Percentiles rank a stretch among this genome's conserved stretches.
phyloP scores from a whole-genome alignment of 352 stramenopile species.

The Globisporangium nunn region DNA sequence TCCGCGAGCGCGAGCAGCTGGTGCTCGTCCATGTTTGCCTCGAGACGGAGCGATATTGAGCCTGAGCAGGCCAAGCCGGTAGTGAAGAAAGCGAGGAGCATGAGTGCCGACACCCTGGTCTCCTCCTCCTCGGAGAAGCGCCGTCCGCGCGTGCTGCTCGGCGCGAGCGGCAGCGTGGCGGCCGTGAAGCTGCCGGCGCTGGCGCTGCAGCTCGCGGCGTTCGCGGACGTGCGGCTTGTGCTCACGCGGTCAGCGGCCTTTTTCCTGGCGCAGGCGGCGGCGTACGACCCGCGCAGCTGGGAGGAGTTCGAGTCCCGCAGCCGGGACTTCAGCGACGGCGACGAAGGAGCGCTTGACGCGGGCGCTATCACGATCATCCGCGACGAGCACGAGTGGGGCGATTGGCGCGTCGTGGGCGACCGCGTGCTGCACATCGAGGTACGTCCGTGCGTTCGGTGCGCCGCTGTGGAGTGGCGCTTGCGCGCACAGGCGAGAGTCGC shows the following conservation, averaged over 20 bases:
- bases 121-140: background rate
- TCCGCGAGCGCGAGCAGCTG: conserved; percentile 18
- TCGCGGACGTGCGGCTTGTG: conserved; percentile 62
- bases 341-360: background rate
- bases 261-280: conserved; percentile 69
- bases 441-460: background rate
- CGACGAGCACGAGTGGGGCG: conserved; percentile 79
- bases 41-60: no score
- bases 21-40: conserved; percentile 9
- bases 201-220: conserved; percentile 41
- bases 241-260: conserved; percentile 78
- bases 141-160: conserved; percentile 55
- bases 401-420: conserved; percentile 77
- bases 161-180: conserved; percentile 80
- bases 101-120: background rate
- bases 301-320: conserved; percentile 30
- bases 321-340: conserved; percentile 1
- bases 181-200: conserved; percentile 86
- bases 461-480: background rate
- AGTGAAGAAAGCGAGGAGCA: background rate
- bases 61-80: no score
- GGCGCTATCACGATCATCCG: conserved; percentile 35
- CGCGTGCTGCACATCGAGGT: conserved; percentile 87
- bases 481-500: background rate
- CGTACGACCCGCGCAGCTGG: conserved; percentile 59